Conservation (phyloP, 495 filamentous ascomycete genomes). For the Xylona heveae region DNA sequence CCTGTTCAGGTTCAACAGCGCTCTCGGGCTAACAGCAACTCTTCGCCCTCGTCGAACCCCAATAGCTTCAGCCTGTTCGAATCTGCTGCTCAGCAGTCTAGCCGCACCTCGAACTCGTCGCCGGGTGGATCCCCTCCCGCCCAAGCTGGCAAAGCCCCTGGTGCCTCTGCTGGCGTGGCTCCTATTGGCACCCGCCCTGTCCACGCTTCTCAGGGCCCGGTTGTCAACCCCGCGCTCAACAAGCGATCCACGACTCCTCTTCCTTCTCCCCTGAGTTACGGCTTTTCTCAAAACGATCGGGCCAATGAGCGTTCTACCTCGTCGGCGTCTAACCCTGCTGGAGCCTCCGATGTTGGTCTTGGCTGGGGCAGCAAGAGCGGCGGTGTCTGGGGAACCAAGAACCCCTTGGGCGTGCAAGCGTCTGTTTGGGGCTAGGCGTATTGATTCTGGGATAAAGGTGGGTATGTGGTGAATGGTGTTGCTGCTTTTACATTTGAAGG, state of each 20-base stretch:
- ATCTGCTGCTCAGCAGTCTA: conserved; percentile 43
- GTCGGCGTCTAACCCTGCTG: conserved; percentile 35
- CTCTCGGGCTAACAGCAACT: conserved; percentile 71
- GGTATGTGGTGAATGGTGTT: conserved; percentile 5
- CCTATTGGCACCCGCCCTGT: conserved; percentile 83
- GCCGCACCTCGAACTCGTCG: conserved; percentile 73
- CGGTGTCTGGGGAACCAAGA: conserved; percentile 57
- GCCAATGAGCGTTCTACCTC: conserved; percentile 38
- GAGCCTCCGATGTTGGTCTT: conserved; percentile 9
- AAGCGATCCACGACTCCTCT: conserved; percentile 83
- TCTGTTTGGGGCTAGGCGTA: conserved; percentile 49
- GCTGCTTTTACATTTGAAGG: conserved; percentile 5
- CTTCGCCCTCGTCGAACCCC: conserved; percentile 56
- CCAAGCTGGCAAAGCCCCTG: conserved; percentile 29
- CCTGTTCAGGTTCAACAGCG: conserved; percentile 34
- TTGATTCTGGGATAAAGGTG: conserved; percentile 3
- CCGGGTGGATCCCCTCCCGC: conserved; percentile 75
- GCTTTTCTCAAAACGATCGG: conserved; percentile 38
- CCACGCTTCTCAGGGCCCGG: conserved; percentile 24
- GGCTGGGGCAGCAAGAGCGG: conserved; percentile 49
- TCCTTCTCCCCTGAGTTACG: conserved; percentile 69
- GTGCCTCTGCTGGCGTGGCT: conserved; percentile 47
- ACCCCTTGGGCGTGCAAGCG: conserved; percentile 45
- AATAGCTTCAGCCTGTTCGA: conserved; percentile 46
- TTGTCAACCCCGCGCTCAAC: conserved; percentile 42